Evolutionary conservation across 768 basidiomycete species (phyloP).

Genomic region (Mycena leptocephala): DNA sequence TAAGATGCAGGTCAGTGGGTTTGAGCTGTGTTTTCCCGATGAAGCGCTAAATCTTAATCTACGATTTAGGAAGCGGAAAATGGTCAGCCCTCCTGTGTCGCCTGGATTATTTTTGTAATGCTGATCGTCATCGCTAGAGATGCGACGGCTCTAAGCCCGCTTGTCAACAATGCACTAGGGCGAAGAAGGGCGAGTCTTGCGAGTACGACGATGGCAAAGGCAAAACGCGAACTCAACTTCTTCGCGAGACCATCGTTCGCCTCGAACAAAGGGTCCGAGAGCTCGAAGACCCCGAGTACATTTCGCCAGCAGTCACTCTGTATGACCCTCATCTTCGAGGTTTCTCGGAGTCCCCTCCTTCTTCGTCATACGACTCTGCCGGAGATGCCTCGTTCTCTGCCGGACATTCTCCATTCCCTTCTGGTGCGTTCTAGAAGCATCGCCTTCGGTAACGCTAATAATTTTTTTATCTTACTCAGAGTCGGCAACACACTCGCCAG

Average conservation of each 20-base stretch:
- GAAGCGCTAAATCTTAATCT: conserved; percentile 34
- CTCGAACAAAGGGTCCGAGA: conserved; percentile 82
- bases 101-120: conserved; percentile 2
- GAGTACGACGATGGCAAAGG: conserved; percentile 91
- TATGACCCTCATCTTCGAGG: conserved; percentile 76
- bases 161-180: conserved; percentile 84
- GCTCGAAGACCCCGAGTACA: conserved; percentile 83
- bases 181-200: conserved; percentile 83
- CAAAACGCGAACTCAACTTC: conserved; percentile 85
- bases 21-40: conserved; percentile 18
- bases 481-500: conserved; percentile 66
- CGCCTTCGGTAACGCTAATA: conserved; percentile 18
- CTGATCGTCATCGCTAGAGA: conserved; percentile 62
- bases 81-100: conserved; percentile 57
- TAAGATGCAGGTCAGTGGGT: conserved; percentile 75
- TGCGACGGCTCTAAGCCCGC: conserved; percentile 86
- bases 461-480: conserved; percentile 45
- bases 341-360: conserved; percentile 70
- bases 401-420: conserved; percentile 74
- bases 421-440: conserved; percentile 55
- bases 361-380: conserved; percentile 67
- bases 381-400: conserved; percentile 73
- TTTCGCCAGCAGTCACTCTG: conserved; percentile 78
- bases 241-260: conserved; percentile 83
- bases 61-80: conserved; percentile 74